These are phyloP conservation scores for Pholiota adiposa DNA, from an alignment of 1,284 basidiomycete genomes.

Conservation along the genomic window DNA sequence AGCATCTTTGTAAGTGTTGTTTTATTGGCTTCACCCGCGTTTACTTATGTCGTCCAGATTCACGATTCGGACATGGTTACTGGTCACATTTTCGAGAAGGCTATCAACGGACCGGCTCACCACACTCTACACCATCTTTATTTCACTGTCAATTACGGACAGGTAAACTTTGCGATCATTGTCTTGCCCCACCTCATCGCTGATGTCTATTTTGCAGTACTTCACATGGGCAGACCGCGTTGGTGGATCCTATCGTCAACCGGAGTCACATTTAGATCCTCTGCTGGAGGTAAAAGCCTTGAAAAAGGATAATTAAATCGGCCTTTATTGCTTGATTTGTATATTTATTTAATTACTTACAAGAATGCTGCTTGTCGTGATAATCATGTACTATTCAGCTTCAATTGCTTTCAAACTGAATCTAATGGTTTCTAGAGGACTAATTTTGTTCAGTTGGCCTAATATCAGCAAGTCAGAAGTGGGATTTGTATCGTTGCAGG, in stretches of 20 bases:
- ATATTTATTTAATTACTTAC: slow-evolving; percentile 20
- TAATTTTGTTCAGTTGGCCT: background rate
- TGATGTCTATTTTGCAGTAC: slow-evolving; percentile 60
- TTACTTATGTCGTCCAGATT: slow-evolving; percentile 58
- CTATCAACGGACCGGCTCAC: slow-evolving; percentile 98
- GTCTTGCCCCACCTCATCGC: slow-evolving; percentile 6
- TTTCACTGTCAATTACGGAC: slow-evolving; percentile 96
- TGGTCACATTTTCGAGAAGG: slow-evolving; percentile 85
- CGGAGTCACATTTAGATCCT: slow-evolving; percentile 85
- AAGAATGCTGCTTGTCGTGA: slow-evolving; percentile 6
- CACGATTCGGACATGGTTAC: slow-evolving; percentile 99
- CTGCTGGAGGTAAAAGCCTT: slow-evolving; percentile 65
- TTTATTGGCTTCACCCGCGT: background rate
- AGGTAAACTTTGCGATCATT: slow-evolving; percentile 46
- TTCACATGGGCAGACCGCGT: slow-evolving; percentile 94
- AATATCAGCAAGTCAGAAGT: too few species aligned
- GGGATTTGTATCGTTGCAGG: too few species aligned
- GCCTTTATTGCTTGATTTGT: slow-evolving; percentile 14
- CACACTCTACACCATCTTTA: slow-evolving; percentile 97
- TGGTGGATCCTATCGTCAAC: slow-evolving; percentile 88
- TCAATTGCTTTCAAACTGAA: background rate
- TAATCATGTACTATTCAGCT: slow-evolving; percentile 12
- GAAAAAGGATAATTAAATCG: slow-evolving; percentile 25
- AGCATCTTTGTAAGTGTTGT: slow-evolving; percentile 72
- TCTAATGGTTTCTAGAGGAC: background rate